Evolutionary conservation across 306 rosid species (phyloP).

Genomic region (Potentilla sterilis): DNA sequence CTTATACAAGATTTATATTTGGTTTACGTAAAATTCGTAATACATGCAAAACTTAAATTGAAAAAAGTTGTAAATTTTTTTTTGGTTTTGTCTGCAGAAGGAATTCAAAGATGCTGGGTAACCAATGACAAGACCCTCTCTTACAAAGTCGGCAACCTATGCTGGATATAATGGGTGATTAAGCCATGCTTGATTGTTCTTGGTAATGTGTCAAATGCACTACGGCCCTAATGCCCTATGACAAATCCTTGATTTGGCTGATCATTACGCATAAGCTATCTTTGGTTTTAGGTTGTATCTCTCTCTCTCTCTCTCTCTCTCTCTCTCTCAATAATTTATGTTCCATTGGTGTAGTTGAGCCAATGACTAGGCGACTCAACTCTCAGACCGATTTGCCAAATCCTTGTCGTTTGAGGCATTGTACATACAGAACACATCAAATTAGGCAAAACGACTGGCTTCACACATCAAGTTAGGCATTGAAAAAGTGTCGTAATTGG

Average conservation of each 20-base stretch:
- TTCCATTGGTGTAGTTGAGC: constrained; percentile 23
- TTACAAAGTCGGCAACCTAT: too few species aligned
- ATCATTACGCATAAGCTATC: background rate
- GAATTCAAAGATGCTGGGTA: too few species aligned
- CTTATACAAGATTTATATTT: too few species aligned
- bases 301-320: background rate
- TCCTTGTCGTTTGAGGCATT: constrained; percentile 44
- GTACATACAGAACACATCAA: constrained; percentile 31
- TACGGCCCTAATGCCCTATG: background rate
- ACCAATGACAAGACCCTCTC: too few species aligned
- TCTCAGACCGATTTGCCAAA: constrained; percentile 30
- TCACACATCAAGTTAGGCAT: background rate
- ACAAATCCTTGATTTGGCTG: background rate
- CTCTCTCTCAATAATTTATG: constrained; percentile 8
- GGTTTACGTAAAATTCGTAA: too few species aligned
- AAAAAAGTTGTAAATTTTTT: too few species aligned
- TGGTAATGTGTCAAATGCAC: background rate
- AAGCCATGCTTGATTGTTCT: background rate
- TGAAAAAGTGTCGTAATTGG: constrained; percentile 12
- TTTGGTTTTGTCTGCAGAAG: too few species aligned
- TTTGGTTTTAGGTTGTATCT: background rate
- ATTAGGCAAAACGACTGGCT: constrained; percentile 37
- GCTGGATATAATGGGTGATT: too few species aligned
- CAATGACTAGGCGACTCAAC: constrained; percentile 28
- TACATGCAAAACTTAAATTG: too few species aligned